Percentiles rank a stretch among this genome's conserved stretches.
Evolutionary conservation across 371 early-diverging fungal genomes (phyloP).

Genomic region (Mucor sp.): DNA sequence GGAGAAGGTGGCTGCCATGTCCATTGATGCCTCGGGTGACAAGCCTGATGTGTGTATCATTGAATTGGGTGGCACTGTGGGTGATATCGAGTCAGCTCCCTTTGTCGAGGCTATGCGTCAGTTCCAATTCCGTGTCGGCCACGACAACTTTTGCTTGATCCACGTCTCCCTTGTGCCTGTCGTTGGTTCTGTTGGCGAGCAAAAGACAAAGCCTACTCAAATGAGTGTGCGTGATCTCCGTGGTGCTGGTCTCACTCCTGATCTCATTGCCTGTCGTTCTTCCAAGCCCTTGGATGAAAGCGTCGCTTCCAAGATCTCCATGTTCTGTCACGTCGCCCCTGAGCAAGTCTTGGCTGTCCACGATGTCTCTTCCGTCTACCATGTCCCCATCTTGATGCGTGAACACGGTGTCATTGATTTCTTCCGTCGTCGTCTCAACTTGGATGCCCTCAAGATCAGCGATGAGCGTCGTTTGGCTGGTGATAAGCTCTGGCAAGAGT

Average conservation of each 20-base stretch:
- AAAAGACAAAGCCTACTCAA: slow-evolving; percentile 99
- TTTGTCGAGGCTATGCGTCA: slow-evolving; percentile 99
- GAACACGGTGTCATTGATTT: slow-evolving; percentile 85
- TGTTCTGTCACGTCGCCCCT: slow-evolving; percentile 97
- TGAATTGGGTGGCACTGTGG: slow-evolving; percentile 99
- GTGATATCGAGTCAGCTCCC: slow-evolving; percentile 98
- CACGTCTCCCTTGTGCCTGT: slow-evolving; percentile 98
- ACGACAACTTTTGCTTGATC: slow-evolving; percentile 95
- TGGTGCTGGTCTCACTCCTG: slow-evolving; percentile 96
- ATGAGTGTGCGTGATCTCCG: slow-evolving; percentile 93
- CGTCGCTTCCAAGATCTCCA: slow-evolving; percentile 92
- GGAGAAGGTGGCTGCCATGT: slow-evolving; percentile 85
- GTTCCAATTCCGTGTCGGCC: slow-evolving; percentile 98
- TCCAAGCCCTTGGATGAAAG: slow-evolving; percentile 78
- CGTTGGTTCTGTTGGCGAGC: slow-evolving; percentile 97
- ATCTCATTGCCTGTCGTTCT: slow-evolving; percentile 97
- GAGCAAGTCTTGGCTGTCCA: slow-evolving; percentile 92
- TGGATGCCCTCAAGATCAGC: slow-evolving; percentile 61
- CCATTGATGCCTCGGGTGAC: slow-evolving; percentile 84
- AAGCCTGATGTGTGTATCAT: slow-evolving; percentile 98
- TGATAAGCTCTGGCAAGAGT: slow-evolving; percentile 71
- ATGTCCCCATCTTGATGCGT: slow-evolving; percentile 92
- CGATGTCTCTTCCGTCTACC: slow-evolving; percentile 95
- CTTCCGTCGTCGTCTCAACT: slow-evolving; percentile 79
- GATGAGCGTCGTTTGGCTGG: slow-evolving; percentile 62